These are phyloP conservation scores for Coprinopsis cinerea DNA, from an alignment of 768 basidiomycete species.

Conservation along the genomic window DNA sequence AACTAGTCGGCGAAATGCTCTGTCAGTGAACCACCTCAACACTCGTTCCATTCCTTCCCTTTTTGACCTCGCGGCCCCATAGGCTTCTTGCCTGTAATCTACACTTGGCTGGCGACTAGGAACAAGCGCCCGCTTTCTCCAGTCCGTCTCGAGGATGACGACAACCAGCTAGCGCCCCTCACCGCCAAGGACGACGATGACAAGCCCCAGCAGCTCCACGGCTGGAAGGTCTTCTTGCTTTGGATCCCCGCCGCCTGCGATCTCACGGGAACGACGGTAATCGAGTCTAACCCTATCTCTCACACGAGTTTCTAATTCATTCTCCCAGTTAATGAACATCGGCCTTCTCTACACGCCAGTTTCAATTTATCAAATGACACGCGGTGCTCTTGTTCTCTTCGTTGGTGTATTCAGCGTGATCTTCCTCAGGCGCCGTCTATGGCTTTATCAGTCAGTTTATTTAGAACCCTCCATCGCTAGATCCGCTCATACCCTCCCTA, in stretches of 20 bases:
- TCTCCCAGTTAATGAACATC: slow-evolving; percentile 77
- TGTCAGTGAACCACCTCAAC: slow-evolving; percentile 45
- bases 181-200: slow-evolving; percentile 22
- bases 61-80: slow-evolving; percentile 18
- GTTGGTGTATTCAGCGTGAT: slow-evolving; percentile 88
- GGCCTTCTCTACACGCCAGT: slow-evolving; percentile 96
- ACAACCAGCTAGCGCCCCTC: slow-evolving; percentile 25
- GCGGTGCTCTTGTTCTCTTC: slow-evolving; percentile 89
- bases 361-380: slow-evolving; percentile 95
- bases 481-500: slow-evolving; percentile 10
- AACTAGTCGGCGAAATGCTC: slow-evolving; percentile 86
- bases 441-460: slow-evolving; percentile 74
- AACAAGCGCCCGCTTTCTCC: slow-evolving; percentile 32
- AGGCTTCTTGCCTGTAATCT: slow-evolving; percentile 85
- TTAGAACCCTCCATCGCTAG: slow-evolving; percentile 2
- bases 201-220: slow-evolving; percentile 44
- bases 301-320: slow-evolving; percentile 22
- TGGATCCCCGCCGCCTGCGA: slow-evolving; percentile 90
- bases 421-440: slow-evolving; percentile 81
- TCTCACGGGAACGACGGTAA: slow-evolving; percentile 85
- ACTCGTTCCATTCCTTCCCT: slow-evolving; percentile 15
- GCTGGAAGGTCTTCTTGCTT: slow-evolving; percentile 68
- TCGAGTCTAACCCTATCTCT: slow-evolving; percentile 26
- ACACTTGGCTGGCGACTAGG: slow-evolving; percentile 52
- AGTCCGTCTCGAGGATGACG: slow-evolving; percentile 51